Base-by-base conservation (phyloP, 768 basidiomycete species). In the Holtermannia corniformis region DNA sequence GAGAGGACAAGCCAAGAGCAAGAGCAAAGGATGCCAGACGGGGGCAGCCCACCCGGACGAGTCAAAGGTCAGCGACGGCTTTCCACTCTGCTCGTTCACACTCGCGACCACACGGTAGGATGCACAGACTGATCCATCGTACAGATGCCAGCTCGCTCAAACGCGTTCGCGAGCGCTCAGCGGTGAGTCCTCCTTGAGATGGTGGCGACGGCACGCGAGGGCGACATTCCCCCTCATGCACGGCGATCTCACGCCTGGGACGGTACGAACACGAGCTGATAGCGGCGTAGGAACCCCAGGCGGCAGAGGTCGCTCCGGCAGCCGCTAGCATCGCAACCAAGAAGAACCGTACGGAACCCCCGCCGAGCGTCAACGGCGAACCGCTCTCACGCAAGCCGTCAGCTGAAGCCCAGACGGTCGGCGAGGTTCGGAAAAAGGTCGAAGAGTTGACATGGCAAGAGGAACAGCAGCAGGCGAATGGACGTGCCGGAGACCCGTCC, bases 361-460 rank as follows among this genome's bases (percentile, higher is more conserved):
- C 48, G 14, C n/a, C n/a, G n/a, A n/a, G n/a, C n/a, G 23, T 42
- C 44, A 40, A 57, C 22, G 10, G 19, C 41, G 27, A 13, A 5
- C 5, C 10, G 26, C 52, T 41, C 16, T 32, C 46, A 47, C 27
- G 40, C 19, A 41, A 52, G 20, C 22, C 54, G 1, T 25, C 51
- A 0, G 40, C 52, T 3, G 65, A 70, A 27, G 57, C 50, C 5
- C 54, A 56, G 40, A 65, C 55, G 5, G 63, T 70, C 5, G 60
- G 60, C 11, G 68, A 70, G 49, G 68, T 70, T 13, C 49, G 68
- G 37, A 47, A 59, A 40, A 65, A 67, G 46, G 68, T 70, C 13
- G 60, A 62, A 44, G 50, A 64, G 48, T 63, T 70, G 68, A 56
- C 51, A 5, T 61, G 58, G 21, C 52, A 59, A 21, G 67, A 66